These are phyloP conservation scores for Colletotrichum endophyticum DNA, from an alignment of 2,329 filamentous ascomycete species.

Conservation along the genomic window DNA sequence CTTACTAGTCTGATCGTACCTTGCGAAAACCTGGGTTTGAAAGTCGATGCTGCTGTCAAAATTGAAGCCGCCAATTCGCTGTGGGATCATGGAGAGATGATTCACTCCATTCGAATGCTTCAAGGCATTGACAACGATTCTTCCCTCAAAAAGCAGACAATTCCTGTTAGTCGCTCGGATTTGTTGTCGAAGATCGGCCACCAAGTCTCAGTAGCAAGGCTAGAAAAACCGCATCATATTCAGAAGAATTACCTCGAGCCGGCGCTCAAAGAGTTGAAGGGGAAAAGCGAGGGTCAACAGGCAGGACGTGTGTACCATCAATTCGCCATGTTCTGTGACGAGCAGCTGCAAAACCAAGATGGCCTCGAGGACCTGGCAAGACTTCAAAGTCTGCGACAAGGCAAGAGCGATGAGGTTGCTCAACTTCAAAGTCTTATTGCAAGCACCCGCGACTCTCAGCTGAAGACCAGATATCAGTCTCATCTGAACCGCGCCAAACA, in stretches of 20 bases:
- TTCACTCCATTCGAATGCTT: slow-evolving; percentile 87
- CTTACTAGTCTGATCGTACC: slow-evolving; percentile 78
- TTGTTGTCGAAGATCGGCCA: slow-evolving; percentile 87
- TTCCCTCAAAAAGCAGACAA: slow-evolving; percentile 70
- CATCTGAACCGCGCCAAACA: slow-evolving; percentile 76
- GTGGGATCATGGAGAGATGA: slow-evolving; percentile 93
- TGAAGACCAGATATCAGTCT: slow-evolving; percentile 60
- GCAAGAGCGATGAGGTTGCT: slow-evolving; percentile 80
- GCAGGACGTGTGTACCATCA: slow-evolving; percentile 92
- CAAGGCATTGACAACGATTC: slow-evolving; percentile 71
- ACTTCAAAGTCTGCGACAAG: slow-evolving; percentile 77
- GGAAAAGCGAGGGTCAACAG: slow-evolving; percentile 69
- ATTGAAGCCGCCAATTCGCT: slow-evolving; percentile 88
- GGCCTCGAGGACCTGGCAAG: slow-evolving; percentile 84
- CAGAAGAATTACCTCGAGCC: slow-evolving; percentile 85
- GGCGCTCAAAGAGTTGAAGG: slow-evolving; percentile 81
- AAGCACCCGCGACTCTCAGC: slow-evolving; percentile 54
- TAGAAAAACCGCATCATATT: slow-evolving; percentile 91
- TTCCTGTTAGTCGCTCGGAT: slow-evolving; percentile 76
- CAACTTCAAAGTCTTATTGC: slow-evolving; percentile 70
- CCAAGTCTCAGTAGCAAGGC: slow-evolving; percentile 84
- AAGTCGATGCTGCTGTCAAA: slow-evolving; percentile 77
- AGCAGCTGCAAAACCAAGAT: slow-evolving; percentile 87
- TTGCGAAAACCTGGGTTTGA: slow-evolving; percentile 73
- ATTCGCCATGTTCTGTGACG: slow-evolving; percentile 94